Evolutionary conservation across 1,284 basidiomycete genomes (phyloP), one percentile per base, ranked within the genome.

Genomic region (Ceratobasidium sp.): DNA sequence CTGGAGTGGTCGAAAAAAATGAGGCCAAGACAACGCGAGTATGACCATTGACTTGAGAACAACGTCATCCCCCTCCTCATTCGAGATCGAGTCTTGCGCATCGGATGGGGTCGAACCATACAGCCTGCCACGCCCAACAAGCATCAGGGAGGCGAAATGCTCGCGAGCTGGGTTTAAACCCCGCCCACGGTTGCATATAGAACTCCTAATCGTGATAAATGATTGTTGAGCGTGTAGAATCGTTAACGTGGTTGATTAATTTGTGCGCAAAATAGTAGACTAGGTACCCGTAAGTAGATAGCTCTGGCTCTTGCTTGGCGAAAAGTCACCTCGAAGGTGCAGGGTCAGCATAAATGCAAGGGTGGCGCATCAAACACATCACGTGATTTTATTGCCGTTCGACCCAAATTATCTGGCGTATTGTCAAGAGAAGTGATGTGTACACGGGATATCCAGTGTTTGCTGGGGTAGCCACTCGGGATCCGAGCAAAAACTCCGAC

Each of bases 71-170:
- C 63, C 63, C 30, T 36, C 40, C 23, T 18, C 1, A 23, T 28
- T 30, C 23, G 40, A 25, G 66, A 69, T 69, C 54, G 66, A 69
- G 54, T 48, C 38, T 18, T 48, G 54, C n/a, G 18, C 53, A 69
- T 69, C 66, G 66, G 48, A 9, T 11, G 36, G 48, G 23, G 48
- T 51, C 48, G 54, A 58, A 58, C 40, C 36, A 11, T 38, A 16
- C 33, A n/a, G 23, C 48, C 18, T 28, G 7, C 42, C 8, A 21
- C 30, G 59, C 14, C 18, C 40, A 44, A 46, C 40, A 30, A 23
- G 12, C 9, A 16, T 21, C 30, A 14, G 5, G 42, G 28, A 46
- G 23, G 23, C 42, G 59, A 61, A n/a, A 28, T 30, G 18, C 21
- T 61, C 21, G 54, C 36, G 33, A 58, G 21, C 18, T 58, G 33